These are phyloP conservation scores for Gynostemma pentaphyllum DNA, from an alignment of 306 rosid genomes.

Conservation along the genomic window DNA sequence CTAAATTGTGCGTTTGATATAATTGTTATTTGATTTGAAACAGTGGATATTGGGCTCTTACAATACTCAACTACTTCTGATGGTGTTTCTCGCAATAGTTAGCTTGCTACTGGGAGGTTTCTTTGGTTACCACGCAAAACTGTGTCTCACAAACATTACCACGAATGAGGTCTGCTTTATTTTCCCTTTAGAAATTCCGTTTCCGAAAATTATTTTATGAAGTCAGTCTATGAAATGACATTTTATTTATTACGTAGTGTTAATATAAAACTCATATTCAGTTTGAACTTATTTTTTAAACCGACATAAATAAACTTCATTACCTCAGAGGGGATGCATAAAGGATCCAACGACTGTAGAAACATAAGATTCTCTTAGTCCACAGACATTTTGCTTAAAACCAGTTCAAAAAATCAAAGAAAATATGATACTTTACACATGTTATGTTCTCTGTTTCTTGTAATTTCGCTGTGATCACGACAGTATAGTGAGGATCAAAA, in stretches of 20 bases:
- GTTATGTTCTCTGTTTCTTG: not conserved
- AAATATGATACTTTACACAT: no score
- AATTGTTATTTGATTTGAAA: not conserved
- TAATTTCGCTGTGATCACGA: not conserved
- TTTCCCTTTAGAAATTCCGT: not conserved
- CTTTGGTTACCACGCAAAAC: constrained; percentile 81
- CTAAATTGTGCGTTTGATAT: not conserved
- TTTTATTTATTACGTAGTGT: not conserved
- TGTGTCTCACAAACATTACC: constrained; percentile 79
- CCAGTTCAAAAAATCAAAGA: no score
- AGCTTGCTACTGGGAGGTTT: constrained; percentile 66
- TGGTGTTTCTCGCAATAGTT: constrained; percentile 72
- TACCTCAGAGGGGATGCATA: not conserved
- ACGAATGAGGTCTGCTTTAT: constrained; percentile 72
- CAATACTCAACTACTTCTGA: constrained; percentile 73
- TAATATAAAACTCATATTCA: not conserved
- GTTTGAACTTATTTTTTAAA: no score
- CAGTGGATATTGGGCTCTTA: constrained; percentile 87
- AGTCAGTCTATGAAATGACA: not conserved
- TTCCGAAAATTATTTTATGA: not conserved
- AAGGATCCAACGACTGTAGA: not conserved
- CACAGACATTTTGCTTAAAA: no score
- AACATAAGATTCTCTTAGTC: not conserved
- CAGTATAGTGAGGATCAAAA: not conserved
- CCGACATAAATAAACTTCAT: no score